Conservation (phyloP, 2,329 filamentous ascomycete species). For the Cercospora brassicicola region DNA sequence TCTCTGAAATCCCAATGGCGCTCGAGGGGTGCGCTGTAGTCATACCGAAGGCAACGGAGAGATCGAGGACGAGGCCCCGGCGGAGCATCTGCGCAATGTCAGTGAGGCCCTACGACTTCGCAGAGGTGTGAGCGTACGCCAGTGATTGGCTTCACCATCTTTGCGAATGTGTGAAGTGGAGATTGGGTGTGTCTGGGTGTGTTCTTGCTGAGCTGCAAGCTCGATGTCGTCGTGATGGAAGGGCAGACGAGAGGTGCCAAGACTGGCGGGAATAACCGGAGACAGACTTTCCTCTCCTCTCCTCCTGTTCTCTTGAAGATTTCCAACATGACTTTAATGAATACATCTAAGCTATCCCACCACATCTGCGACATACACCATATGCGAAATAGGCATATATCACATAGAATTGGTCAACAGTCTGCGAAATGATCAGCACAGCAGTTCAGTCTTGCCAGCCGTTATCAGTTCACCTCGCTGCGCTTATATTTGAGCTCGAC, state of each 20-base stretch:
- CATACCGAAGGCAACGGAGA: slow-evolving; percentile 66
- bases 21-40: slow-evolving; percentile 25
- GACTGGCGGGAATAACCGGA: not conserved
- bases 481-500: not conserved
- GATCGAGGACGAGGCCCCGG: slow-evolving; percentile 64
- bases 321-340: not conserved
- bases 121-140: slow-evolving; percentile 45
- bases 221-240: slow-evolving; percentile 15
- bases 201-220: slow-evolving; percentile 6
- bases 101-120: not conserved
- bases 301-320: not conserved
- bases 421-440: not conserved
- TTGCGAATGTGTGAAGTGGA: slow-evolving; percentile 9
- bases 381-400: not conserved
- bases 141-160: slow-evolving; percentile 52
- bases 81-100: slow-evolving; percentile 60
- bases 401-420: not conserved
- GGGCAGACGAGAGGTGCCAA: not conserved
- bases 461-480: not conserved
- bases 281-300: not conserved
- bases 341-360: not conserved
- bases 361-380: not conserved
- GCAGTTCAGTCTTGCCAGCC: not conserved
- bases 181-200: not conserved
- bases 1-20: not conserved